Evolutionary conservation across 305 asterid genomes (phyloP), one percentile per base, ranked within the genome.

Genomic region (Vinca major): DNA sequence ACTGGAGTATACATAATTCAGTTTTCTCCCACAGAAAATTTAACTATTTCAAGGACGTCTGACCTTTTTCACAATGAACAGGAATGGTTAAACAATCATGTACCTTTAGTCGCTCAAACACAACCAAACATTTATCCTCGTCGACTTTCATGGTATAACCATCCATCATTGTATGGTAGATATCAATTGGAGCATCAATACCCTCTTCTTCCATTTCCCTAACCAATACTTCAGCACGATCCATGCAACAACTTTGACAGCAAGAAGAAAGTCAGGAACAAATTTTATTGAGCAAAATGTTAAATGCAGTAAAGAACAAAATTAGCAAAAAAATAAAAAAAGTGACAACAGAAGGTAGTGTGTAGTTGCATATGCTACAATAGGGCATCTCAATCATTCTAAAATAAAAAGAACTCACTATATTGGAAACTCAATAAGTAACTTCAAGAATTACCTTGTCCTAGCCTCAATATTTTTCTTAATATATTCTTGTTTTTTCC

Each of bases 131-230:
- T 80, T 88, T 93, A 43, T 85, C 89, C 72, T 88, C 96, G 69
- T 91, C 78, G 65, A 76, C 83, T 52, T 71, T 79, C 86, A 83
- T 87, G 69, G 95, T 86, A 85, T 93, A 93, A 44, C 99, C 99
- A 80, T 91, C 99, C 96, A 93, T 89, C 99, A 93, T 91, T 52
- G 91, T 91, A 80, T 93, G 99, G 75, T 91, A 91, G 71, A 93
- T 89, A 81, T 85, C 93, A 71, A 91, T 74, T 47, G 95, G 82
- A 73, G 97, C 97, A 82, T 93, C 97, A 71, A 91, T 88, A 54
- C 97, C 97, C 70, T 84, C 84, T 82, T 84, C 95, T 84, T 93
- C 97, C 97, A 93, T 93, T 83, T 93, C 91, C 75, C 91, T 91
- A 45, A 93, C 91, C 88, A 91, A 85, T 62, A 82, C 95, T 88